These are phyloP conservation scores for Cryptococcus wingfieldii DNA, from an alignment of 1,284 basidiomycete genomes.

Conservation along the genomic window DNA sequence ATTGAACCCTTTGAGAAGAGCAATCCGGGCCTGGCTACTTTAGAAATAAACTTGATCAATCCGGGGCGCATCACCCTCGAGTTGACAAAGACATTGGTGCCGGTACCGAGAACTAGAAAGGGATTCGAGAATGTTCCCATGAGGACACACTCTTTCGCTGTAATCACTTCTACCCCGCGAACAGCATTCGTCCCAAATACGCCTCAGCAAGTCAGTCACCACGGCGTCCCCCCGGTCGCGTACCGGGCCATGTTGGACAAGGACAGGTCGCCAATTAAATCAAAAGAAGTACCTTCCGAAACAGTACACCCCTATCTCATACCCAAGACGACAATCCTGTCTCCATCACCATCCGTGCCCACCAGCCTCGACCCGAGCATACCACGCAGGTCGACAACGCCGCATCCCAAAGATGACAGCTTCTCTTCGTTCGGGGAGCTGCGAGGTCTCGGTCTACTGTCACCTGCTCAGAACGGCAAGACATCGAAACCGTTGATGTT, in stretches of 20 bases:
- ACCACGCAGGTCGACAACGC: background rate
- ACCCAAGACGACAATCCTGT: background rate
- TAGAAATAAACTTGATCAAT: slow-evolving; percentile 23
- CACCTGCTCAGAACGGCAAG: background rate
- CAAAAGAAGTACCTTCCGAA: background rate
- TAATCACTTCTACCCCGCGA: slow-evolving; percentile 35
- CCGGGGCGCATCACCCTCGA: slow-evolving; percentile 24
- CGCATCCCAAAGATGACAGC: background rate
- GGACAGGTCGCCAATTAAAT: background rate
- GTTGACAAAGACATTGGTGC: slow-evolving; percentile 30
- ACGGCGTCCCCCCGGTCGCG: background rate
- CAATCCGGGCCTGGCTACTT: background rate
- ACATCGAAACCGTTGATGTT: slow-evolving; percentile 18
- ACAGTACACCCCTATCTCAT: background rate
- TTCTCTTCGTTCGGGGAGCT: slow-evolving; percentile 20
- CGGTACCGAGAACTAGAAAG: slow-evolving; percentile 16
- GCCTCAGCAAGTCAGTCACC: too few relatives aligned
- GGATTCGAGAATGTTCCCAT: slow-evolving; percentile 6
- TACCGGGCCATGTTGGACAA: background rate
- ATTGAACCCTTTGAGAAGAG: background rate
- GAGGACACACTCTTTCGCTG: slow-evolving; percentile 24
- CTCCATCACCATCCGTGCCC: background rate
- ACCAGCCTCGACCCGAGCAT: too few relatives aligned
- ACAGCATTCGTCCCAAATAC: slow-evolving; percentile 9
- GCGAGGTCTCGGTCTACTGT: slow-evolving; percentile 12